Conservation (phyloP, 2,329 filamentous ascomycete species). For the Ceratocystis cacaofunesta region DNA sequence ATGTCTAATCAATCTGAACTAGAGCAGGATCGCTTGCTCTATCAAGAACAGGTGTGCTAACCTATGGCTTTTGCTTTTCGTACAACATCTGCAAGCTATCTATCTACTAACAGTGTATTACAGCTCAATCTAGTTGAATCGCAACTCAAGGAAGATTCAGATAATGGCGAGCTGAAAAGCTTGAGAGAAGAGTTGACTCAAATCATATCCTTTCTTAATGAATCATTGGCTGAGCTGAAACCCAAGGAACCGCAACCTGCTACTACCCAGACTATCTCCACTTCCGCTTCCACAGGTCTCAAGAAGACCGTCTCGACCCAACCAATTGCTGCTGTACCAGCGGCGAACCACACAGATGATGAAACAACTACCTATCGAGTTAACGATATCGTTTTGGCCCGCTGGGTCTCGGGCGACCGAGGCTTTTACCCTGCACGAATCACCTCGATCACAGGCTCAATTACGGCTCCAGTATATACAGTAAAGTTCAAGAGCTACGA, state of each 20-base stretch:
- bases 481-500: conserved; percentile 92
- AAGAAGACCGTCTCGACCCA: conserved; percentile 1
- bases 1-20: conserved; percentile 23
- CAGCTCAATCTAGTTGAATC: conserved; percentile 65
- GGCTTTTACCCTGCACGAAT: conserved; percentile 85
- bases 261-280: conserved; percentile 32
- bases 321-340: neutral
- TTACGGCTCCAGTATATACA: conserved; percentile 79
- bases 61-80: neutral
- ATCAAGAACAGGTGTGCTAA: conserved; percentile 39
- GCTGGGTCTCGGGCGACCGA: conserved; percentile 81
- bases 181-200: conserved; percentile 70
- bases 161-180: conserved; percentile 60
- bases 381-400: conserved; percentile 79
- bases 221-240: conserved; percentile 67
- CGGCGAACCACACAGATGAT: conserved; percentile 29
- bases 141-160: conserved; percentile 65
- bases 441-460: conserved; percentile 82
- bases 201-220: conserved; percentile 65
- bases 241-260: conserved; percentile 30
- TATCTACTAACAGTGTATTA: conserved; percentile 11
- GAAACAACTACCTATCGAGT: conserved; percentile 55
- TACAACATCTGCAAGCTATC: conserved; percentile 17
- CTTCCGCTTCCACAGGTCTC: conserved; percentile 32
- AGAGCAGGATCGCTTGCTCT: conserved; percentile 39